Evolutionary conservation across 495 filamentous ascomycete genomes (phyloP).

Genomic region (Pseudomonodictys pantanalensis): DNA sequence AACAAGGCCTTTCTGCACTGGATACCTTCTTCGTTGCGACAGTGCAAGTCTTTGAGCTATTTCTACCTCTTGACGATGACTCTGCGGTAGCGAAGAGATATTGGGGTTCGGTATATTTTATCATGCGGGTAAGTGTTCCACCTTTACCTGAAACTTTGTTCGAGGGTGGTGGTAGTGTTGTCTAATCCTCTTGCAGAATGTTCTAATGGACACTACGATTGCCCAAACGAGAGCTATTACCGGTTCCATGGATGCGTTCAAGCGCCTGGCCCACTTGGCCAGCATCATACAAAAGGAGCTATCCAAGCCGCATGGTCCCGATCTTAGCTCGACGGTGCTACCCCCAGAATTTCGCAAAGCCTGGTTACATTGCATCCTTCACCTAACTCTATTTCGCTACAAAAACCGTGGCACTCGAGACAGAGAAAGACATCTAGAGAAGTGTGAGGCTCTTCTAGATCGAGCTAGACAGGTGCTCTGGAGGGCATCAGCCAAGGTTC

Average conservation of each 20-base stretch:
- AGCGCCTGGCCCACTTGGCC: background rate
- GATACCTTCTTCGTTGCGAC: slow-evolving; percentile 1
- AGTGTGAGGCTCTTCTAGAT: background rate
- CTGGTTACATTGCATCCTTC: slow-evolving; percentile 8
- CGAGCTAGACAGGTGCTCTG: background rate
- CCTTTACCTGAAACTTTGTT: background rate
- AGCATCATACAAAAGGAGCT: slow-evolving; percentile 1
- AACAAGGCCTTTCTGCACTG: background rate
- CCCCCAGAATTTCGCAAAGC: slow-evolving; percentile 10
- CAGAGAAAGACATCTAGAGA: slow-evolving; percentile 1
- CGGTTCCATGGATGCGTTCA: slow-evolving; percentile 1
- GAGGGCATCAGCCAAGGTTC: background rate
- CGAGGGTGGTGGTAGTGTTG: too few relatives aligned
- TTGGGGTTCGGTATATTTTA: slow-evolving; percentile 9
- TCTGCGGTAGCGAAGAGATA: slow-evolving; percentile 1
- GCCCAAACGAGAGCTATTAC: background rate
- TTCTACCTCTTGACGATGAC: slow-evolving; percentile 11
- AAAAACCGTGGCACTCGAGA: background rate
- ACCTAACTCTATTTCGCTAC: background rate
- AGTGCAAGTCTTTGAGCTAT: slow-evolving; percentile 8
- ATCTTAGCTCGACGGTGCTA: background rate
- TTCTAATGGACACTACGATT: background rate
- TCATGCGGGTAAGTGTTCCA: background rate
- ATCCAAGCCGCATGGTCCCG: background rate
- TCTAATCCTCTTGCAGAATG: too few relatives aligned